A percentile compares a stretch with the other conserved stretches of the same genome.
These are phyloP conservation scores for Termitomyces sp. DNA, from an alignment of 768 basidiomycete species.

Conservation along the genomic window DNA sequence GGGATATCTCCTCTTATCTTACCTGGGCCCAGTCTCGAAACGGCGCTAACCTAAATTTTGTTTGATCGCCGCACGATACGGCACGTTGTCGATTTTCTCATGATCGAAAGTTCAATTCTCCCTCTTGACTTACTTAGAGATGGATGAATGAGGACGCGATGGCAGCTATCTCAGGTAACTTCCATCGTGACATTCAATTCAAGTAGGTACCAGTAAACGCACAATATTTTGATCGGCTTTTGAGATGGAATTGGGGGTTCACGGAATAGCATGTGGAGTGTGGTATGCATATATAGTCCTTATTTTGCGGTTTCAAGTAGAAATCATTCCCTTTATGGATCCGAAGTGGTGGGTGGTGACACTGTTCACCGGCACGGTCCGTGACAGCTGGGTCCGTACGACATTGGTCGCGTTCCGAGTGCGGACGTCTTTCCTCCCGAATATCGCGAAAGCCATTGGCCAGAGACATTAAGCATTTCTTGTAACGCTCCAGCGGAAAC, in stretches of 20 bases:
- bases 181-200: neutral
- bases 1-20: neutral
- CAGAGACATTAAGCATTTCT: too few relatives aligned
- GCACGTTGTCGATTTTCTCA: neutral
- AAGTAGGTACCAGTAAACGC: neutral
- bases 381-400: too few relatives aligned
- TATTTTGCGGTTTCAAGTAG: neutral
- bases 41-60: neutral
- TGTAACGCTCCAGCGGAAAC: too few relatives aligned
- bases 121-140: too few relatives aligned
- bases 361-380: too few relatives aligned
- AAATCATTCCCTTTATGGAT: neutral
- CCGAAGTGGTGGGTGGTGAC: too few relatives aligned
- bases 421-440: too few relatives aligned
- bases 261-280: neutral
- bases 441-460: too few relatives aligned
- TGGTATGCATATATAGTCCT: neutral
- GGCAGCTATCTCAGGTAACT: neutral
- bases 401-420: too few relatives aligned
- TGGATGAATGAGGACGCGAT: neutral
- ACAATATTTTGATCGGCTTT: neutral
- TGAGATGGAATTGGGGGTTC: neutral
- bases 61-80: neutral
- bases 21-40: neutral
- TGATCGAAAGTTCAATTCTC: too few relatives aligned